Percentiles rank a stretch among this genome's conserved stretches.
These are phyloP conservation scores for Trichoderma endophyticum DNA, from an alignment of 2,329 filamentous ascomycete species.

Conservation along the genomic window DNA sequence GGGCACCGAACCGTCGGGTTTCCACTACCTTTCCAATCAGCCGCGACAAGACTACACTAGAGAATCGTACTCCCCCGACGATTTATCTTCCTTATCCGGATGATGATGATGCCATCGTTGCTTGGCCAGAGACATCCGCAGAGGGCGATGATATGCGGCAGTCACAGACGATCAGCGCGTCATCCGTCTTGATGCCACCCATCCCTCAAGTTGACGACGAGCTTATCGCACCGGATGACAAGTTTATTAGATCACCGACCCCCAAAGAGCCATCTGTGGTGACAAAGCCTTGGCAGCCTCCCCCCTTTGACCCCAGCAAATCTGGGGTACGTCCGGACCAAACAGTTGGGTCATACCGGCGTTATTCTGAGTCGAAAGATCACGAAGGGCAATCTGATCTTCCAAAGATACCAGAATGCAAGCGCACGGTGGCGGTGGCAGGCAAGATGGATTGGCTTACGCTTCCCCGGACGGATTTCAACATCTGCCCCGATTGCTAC, in stretches of 20 bases:
- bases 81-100: constrained; percentile 37
- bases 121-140: constrained; percentile 25
- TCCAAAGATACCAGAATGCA: constrained; percentile 62
- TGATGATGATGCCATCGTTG: constrained; percentile 30
- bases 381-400: constrained; percentile 19
- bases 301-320: constrained; percentile 42
- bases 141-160: neutral
- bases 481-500: constrained; percentile 82
- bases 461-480: constrained; percentile 67
- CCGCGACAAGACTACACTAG: constrained; percentile 22
- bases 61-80: constrained; percentile 23
- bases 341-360: constrained; percentile 46
- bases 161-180: neutral
- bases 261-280: constrained; percentile 19
- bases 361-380: constrained; percentile 47
- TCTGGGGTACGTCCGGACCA: constrained; percentile 36
- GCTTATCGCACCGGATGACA: neutral
- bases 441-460: constrained; percentile 79
- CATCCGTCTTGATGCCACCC: constrained; percentile 27
- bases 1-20: constrained; percentile 23
- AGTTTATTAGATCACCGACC: neutral
- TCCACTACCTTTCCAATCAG: constrained; percentile 33
- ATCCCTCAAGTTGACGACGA: constrained; percentile 17
- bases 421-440: constrained; percentile 58
- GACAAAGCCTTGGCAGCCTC: constrained; percentile 44